Percentiles rank a stretch among this genome's conserved stretches.
These are phyloP conservation scores for Penicillium pulvis DNA, from an alignment of 495 filamentous ascomycete species.

Conservation along the genomic window DNA sequence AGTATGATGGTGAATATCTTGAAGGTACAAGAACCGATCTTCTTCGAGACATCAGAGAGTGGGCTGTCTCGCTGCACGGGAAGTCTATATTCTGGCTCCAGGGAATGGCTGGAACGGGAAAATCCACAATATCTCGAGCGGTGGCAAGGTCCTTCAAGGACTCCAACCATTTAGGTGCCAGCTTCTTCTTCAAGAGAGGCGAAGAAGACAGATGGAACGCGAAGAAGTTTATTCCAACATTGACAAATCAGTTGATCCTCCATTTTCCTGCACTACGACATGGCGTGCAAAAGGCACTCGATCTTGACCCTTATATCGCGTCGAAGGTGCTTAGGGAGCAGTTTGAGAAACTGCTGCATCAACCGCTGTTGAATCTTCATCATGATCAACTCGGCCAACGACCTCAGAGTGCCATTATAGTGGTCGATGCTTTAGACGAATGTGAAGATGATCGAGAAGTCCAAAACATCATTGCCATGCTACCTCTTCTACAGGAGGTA, in stretches of 20 bases:
- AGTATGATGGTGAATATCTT: slow-evolving; percentile 33
- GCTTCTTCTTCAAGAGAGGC: slow-evolving; percentile 21
- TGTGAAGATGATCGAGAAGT: slow-evolving; percentile 44
- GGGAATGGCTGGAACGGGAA: slow-evolving; percentile 47
- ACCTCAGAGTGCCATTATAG: slow-evolving; percentile 17
- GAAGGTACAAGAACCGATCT: slow-evolving; percentile 37
- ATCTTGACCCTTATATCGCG: slow-evolving; percentile 35
- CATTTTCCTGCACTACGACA: slow-evolving; percentile 28
- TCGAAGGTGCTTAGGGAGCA: slow-evolving; percentile 3
- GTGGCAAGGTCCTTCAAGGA: slow-evolving; percentile 23
- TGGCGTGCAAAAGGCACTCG: slow-evolving; percentile 39
- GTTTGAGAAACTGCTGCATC: slow-evolving; percentile 29
- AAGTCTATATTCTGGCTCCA: slow-evolving; percentile 46
- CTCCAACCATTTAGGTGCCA: slow-evolving; percentile 25
- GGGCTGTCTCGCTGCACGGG: slow-evolving; percentile 22
- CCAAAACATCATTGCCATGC: slow-evolving; percentile 23
- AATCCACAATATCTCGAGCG: slow-evolving; percentile 45
- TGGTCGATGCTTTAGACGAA: slow-evolving; percentile 57
- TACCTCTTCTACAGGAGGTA: slow-evolving; percentile 24
- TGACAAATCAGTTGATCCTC: slow-evolving; percentile 43
- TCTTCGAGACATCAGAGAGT: slow-evolving; percentile 31
- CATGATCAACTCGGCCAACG: slow-evolving; percentile 40
- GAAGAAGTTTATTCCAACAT: slow-evolving; percentile 45
- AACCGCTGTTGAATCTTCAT: too few species aligned
- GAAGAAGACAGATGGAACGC: slow-evolving; percentile 44